Evolutionary conservation across 306 rosid species (phyloP).

Genomic region (Amphicarpaea edgeworthii): DNA sequence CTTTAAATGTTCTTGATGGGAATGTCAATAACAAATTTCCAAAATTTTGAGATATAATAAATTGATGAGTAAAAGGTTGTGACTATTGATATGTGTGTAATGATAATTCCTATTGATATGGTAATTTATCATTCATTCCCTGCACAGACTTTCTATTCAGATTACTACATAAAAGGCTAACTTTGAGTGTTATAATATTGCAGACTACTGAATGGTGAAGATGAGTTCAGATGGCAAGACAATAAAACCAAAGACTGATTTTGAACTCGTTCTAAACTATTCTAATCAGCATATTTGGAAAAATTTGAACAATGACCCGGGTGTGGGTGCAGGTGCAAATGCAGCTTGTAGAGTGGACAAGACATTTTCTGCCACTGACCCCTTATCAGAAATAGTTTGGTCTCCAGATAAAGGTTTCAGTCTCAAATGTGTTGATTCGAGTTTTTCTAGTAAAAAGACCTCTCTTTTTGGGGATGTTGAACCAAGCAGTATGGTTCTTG

Average conservation of each 20-base stretch:
- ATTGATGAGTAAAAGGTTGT: too few relatives aligned
- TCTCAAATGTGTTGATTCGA: conserved; percentile 66
- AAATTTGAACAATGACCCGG: conserved; percentile 52
- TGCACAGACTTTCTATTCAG: not conserved
- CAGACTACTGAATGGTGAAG: conserved; percentile 56
- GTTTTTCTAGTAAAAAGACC: conserved; percentile 52
- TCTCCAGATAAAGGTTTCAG: conserved; percentile 75
- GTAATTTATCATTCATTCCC: too few relatives aligned
- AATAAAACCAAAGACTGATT: conserved; percentile 61
- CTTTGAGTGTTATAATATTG: conserved; percentile 40
- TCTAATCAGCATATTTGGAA: conserved; percentile 51
- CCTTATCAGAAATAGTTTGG: conserved; percentile 95
- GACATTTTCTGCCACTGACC: conserved; percentile 58
- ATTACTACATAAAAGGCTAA: conserved; percentile 37
- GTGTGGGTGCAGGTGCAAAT: conserved; percentile 99
- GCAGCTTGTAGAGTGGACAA: conserved; percentile 69
- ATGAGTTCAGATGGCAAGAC: conserved; percentile 63
- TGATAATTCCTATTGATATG: too few relatives aligned
- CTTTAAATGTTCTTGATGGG: too few relatives aligned
- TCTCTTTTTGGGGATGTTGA: conserved; percentile 57
- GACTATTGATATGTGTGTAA: too few relatives aligned
- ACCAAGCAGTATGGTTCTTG: conserved; percentile 66
- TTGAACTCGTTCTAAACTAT: conserved; percentile 59
- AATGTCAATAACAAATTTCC: too few relatives aligned
- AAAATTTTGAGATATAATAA: too few relatives aligned